Evolutionary conservation across 2,329 filamentous ascomycete genomes (phyloP), one percentile per base, ranked within the genome.

Genomic region (Herpotrichia juniperi): DNA sequence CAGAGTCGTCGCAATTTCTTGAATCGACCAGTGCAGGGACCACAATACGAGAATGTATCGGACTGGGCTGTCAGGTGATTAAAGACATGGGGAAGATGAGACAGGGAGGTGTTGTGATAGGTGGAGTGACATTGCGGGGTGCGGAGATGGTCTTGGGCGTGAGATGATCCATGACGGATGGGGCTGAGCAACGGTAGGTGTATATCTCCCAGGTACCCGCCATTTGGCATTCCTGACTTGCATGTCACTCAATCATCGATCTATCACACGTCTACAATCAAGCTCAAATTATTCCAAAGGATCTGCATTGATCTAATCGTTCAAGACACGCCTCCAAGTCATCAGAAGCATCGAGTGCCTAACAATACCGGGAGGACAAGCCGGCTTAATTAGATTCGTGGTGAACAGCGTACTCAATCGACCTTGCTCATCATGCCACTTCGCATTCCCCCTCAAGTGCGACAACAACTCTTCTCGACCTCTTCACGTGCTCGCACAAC

Each of bases 391-490:
- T n/a, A n/a, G n/a, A 43, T 43, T 19, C 37, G 4, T 37, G 21
- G 11, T 16, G 24, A 30, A 21, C 40, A 47, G 11, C 44, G 30
- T 25, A 48, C 24, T 51, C 7, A 16, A 17, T 28, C 40, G 19
- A 30, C 14, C 3, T 43, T n/a, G 25, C 25, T 21, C 32, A 62
- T 53, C 48, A 72, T 72, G 69, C 57, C 65, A 54, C 67, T 67
- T 42, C 68, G 66, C 52, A 51, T 62, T 25, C 56, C 60, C 25
- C 56, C 59, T 47, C 52, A 61, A 12, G 51, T 69, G 22, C 57
- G 60, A 31, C 66, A 63, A 40, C 58, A 66, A 50, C 55, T 65
- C 51, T 69, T 71, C 50, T 64, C 69, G 34, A 69, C 68, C 9
- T 61, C 69, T 26, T 42, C 66, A 58, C 61, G 63, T 52, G 53